phyloP scores from a whole-genome alignment of 208 protist species.

The Paratrypanosoma confusum region DNA sequence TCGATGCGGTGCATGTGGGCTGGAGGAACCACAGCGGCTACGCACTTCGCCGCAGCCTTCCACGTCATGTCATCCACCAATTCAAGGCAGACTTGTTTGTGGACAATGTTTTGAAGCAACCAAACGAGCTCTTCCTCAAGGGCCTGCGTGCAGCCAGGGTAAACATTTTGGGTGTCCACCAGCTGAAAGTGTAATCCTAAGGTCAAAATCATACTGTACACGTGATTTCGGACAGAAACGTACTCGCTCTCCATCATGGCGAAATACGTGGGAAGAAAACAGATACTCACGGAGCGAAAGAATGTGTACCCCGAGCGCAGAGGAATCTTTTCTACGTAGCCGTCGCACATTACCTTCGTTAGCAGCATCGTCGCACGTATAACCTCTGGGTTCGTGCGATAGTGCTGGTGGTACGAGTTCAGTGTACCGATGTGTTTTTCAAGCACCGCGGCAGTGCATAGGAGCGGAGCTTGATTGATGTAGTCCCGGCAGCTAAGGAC shows the following conservation, averaged over 20 bases:
- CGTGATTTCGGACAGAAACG: constrained; percentile 75
- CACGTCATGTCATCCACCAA: constrained; percentile 56
- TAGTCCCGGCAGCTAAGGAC: constrained; percentile 48
- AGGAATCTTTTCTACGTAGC: constrained; percentile 67
- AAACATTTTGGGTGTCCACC: constrained; percentile 53
- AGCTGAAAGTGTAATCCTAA: constrained; percentile 75
- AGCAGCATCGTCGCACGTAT: constrained; percentile 63
- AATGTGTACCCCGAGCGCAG: constrained; percentile 49
- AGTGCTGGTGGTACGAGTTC: constrained; percentile 56
- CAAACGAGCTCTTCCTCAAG: constrained; percentile 73
- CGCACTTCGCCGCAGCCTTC: constrained; percentile 65
- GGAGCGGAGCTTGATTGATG: constrained; percentile 57
- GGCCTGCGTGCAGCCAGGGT: constrained; percentile 55
- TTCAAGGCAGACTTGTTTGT: constrained; percentile 43
- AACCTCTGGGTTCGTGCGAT: constrained; percentile 45
- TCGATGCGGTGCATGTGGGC: constrained; percentile 49
- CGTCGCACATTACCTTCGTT: constrained; percentile 77
- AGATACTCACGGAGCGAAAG: constrained; percentile 70
- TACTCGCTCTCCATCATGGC: constrained; percentile 79
- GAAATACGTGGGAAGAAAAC: constrained; percentile 66
- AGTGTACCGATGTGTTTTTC: constrained; percentile 56
- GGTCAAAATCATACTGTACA: constrained; percentile 80
- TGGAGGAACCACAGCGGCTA: constrained; percentile 47
- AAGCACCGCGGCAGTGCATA: constrained; percentile 45
- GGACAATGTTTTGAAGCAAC: constrained; percentile 48